Conservation (phyloP, 108 stramenopile species). For the Discostella pseudostelligera region DNA sequence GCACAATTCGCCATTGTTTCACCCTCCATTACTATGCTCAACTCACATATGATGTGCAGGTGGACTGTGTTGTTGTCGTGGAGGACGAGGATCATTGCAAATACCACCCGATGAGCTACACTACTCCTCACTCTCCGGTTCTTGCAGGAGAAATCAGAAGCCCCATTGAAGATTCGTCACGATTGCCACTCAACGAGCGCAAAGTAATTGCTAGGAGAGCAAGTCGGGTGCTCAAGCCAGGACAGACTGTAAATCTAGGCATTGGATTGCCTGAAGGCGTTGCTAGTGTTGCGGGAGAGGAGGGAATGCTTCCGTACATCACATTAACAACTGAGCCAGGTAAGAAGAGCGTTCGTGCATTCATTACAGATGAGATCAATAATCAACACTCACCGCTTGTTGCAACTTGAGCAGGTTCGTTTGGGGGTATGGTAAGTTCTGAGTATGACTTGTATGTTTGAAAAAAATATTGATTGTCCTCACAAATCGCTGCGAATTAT, state of each 20-base stretch:
- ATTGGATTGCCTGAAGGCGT: constrained; percentile 84
- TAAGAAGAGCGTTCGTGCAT: constrained; percentile 1
- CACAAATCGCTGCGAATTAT: background rate
- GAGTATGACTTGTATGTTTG: too few species aligned
- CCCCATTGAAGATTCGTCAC: constrained; percentile 41
- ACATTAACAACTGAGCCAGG: constrained; percentile 82
- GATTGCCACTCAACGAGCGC: constrained; percentile 53
- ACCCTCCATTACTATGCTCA: too few species aligned
- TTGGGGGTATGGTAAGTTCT: too few species aligned
- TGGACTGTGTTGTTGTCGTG: constrained; percentile 31
- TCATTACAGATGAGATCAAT: too few species aligned
- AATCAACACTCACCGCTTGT: too few species aligned
- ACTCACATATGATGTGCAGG: too few species aligned
- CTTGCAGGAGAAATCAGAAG: constrained; percentile 61
- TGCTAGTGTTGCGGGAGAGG: constrained; percentile 75
- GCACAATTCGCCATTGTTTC: too few species aligned
- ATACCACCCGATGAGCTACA: constrained; percentile 66
- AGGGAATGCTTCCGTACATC: constrained; percentile 63
- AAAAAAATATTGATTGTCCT: too few species aligned
- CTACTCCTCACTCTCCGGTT: constrained; percentile 54
- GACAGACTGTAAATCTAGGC: constrained; percentile 71
- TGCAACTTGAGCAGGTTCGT: too few species aligned
- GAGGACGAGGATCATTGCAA: constrained; percentile 65
- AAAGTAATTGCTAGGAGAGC: constrained; percentile 82
- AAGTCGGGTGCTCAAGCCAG: constrained; percentile 53